Evolutionary conservation across 768 basidiomycete genomes (phyloP), one percentile per base, ranked within the genome.

Genomic region (Trametes maxima): DNA sequence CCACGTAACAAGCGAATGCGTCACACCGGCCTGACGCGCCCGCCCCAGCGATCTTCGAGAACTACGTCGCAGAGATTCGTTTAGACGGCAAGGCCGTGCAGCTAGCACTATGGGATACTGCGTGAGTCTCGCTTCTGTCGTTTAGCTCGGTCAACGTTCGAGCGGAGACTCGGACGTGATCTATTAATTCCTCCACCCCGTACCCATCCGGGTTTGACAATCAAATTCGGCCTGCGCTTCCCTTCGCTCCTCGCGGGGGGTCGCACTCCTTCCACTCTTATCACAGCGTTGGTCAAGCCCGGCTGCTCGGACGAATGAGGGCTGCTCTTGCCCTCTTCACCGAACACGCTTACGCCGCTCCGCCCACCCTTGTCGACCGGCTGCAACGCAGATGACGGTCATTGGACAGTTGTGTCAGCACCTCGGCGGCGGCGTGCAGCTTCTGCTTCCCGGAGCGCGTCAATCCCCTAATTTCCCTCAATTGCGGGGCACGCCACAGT

Each of bases 31-130:
- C n/a, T 60, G 24, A 65, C 54, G 47, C 51, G 39, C 19, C 46
- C 63, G 28, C 57, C 62, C 40, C 74, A 95, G 95, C 95, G 66
- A 90, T 98, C 52, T 98, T 98, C 70, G 95, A 98, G 76, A 99
- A 98, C 72, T 98, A 96, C 77, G 96, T 98, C 65, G 96, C 97
- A 48, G 97, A 99, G 80, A 98, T 99, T 70, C 82, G 94, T 67
- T 80, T 99, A 54, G 97, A 99, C 75, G 95, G 95, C 66, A 98
- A 98, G 76, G 93, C 95, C 39, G 94, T 99, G 17, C 95, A 98
- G 74, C 77, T 98, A 60, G 96, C 97, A 43, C 77, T 98, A 45
- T 98, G 97, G 97, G 97, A 99, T 82, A 98, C 97, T 56, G 97
- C 97, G 95, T 97, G 74, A 76, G 67, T 64, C 43, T 40, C 43